Percentiles rank a stretch among this genome's conserved stretches.
phyloP scores from a whole-genome alignment of 2,329 filamentous ascomycete genomes.

The Exserohilum rostratum region DNA sequence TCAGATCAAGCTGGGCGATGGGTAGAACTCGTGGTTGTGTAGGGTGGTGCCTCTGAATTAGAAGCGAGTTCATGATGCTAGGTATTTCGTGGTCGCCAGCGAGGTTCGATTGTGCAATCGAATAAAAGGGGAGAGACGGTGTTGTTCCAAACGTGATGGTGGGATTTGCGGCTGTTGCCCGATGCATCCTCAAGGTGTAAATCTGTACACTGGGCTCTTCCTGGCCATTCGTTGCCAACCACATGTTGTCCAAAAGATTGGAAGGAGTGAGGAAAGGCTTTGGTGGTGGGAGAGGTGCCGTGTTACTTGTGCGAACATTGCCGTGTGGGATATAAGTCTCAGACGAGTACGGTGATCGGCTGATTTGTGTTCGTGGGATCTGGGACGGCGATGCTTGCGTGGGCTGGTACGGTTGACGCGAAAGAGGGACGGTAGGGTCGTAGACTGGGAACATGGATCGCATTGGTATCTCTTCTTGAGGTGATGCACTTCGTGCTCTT shows the following conservation, averaged over 20 bases:
- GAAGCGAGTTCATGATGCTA: constrained; percentile 51
- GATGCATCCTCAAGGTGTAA: constrained; percentile 50
- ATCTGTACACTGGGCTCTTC: constrained; percentile 52
- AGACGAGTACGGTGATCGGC: constrained; percentile 65
- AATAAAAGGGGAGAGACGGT: constrained; percentile 73
- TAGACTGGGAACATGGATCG: constrained; percentile 79
- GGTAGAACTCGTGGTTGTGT: constrained; percentile 48
- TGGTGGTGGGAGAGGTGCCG: constrained; percentile 26
- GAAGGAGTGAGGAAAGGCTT: constrained; percentile 55
- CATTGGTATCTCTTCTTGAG: constrained; percentile 54
- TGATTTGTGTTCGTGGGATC: constrained; percentile 69
- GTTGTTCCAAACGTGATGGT: constrained; percentile 69
- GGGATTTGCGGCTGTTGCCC: constrained; percentile 52
- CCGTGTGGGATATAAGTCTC: constrained; percentile 53
- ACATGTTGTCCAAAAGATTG: constrained; percentile 68
- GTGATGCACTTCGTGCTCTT: constrained; percentile 28
- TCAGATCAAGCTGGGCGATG: constrained; percentile 48
- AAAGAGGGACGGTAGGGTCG: constrained; percentile 69
- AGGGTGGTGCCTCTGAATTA: constrained; percentile 49
- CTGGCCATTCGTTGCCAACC: constrained; percentile 73
- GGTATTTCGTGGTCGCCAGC: constrained; percentile 58
- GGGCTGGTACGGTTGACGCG: constrained; percentile 73
- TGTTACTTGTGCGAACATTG: constrained; percentile 40
- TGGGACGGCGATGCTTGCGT: constrained; percentile 68
- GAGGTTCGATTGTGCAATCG: constrained; percentile 63